Evolutionary conservation across 768 basidiomycete genomes (phyloP).

Genomic region (Fistulinella prunicolor): DNA sequence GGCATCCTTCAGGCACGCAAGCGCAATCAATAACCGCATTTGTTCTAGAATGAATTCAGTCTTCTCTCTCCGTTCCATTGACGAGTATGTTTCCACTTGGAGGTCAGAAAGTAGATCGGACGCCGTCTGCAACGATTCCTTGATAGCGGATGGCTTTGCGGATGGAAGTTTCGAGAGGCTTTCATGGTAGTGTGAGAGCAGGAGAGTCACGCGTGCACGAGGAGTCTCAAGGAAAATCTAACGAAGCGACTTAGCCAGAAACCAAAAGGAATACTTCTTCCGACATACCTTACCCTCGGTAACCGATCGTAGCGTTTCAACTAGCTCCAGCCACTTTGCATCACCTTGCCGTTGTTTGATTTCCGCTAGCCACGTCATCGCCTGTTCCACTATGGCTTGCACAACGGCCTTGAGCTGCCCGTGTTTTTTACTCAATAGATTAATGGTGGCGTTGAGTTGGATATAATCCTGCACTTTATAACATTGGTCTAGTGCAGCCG

Average conservation of each 20-base stretch:
- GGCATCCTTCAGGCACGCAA: slow-evolving; percentile 73
- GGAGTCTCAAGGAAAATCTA: slow-evolving; percentile 97
- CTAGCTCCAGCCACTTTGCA: slow-evolving; percentile 79
- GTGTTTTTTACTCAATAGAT: slow-evolving; percentile 86
- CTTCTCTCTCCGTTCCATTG: slow-evolving; percentile 97
- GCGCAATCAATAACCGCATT: slow-evolving; percentile 83
- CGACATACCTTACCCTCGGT: slow-evolving; percentile 91
- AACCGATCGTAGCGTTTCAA: slow-evolving; percentile 85
- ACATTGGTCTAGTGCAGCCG: slow-evolving; percentile 65
- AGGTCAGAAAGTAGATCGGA: slow-evolving; percentile 92
- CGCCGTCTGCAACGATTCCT: slow-evolving; percentile 78
- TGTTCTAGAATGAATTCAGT: slow-evolving; percentile 98
- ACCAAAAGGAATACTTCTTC: neutral
- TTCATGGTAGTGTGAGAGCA: slow-evolving; percentile 86
- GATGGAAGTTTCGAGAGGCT: slow-evolving; percentile 47
- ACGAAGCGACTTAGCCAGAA: slow-evolving; percentile 2
- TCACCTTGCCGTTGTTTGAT: slow-evolving; percentile 65
- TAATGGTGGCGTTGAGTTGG: slow-evolving; percentile 67
- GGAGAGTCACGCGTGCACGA: slow-evolving; percentile 88
- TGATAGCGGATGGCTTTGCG: slow-evolving; percentile 37
- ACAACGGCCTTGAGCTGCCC: slow-evolving; percentile 91
- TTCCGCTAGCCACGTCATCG: slow-evolving; percentile 78
- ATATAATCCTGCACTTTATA: slow-evolving; percentile 70
- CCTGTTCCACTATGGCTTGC: slow-evolving; percentile 87
- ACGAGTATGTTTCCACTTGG: slow-evolving; percentile 98